A percentile compares a stretch with the other conserved stretches of the same genome.
phyloP scores from a whole-genome alignment of 768 basidiomycete species.

The Megacollybia marginata region DNA sequence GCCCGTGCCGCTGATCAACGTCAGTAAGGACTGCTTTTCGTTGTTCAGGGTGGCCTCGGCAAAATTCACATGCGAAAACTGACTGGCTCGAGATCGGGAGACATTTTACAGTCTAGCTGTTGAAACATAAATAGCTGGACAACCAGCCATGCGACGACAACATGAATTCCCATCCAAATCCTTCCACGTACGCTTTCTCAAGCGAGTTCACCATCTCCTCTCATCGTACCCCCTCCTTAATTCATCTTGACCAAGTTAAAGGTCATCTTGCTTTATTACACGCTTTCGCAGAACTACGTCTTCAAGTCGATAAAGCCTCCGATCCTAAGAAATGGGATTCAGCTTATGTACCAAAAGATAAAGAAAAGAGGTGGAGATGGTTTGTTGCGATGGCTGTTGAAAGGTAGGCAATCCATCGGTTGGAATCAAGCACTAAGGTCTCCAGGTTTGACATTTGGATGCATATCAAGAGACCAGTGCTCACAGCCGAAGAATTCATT shows the following conservation, averaged over 20 bases:
- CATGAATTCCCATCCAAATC: not conserved
- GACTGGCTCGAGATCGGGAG: too few relatives aligned
- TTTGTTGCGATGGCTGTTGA: slow-evolving; percentile 31
- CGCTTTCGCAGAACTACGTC: slow-evolving; percentile 23
- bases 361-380: slow-evolving; percentile 25
- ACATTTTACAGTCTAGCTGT: too few relatives aligned
- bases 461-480: slow-evolving; percentile 9
- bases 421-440: not conserved
- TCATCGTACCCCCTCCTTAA: not conserved
- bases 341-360: slow-evolving; percentile 13
- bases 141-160: too few relatives aligned
- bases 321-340: not conserved
- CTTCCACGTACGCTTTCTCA: not conserved
- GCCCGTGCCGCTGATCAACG: too few relatives aligned
- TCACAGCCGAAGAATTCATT: too few relatives aligned
- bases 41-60: too few relatives aligned
- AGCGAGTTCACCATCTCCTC: not conserved
- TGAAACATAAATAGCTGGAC: too few relatives aligned
- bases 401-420: slow-evolving; percentile 13
- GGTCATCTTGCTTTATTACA: slow-evolving; percentile 26
- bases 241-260: slow-evolving; percentile 6
- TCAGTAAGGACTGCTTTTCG: too few relatives aligned
- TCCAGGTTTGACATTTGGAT: slow-evolving; percentile 24
- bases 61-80: too few relatives aligned
- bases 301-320: slow-evolving; percentile 12